Base-by-base conservation (phyloP, 108 stramenopile species). In the Stephanodiscus minutulus region DNA sequence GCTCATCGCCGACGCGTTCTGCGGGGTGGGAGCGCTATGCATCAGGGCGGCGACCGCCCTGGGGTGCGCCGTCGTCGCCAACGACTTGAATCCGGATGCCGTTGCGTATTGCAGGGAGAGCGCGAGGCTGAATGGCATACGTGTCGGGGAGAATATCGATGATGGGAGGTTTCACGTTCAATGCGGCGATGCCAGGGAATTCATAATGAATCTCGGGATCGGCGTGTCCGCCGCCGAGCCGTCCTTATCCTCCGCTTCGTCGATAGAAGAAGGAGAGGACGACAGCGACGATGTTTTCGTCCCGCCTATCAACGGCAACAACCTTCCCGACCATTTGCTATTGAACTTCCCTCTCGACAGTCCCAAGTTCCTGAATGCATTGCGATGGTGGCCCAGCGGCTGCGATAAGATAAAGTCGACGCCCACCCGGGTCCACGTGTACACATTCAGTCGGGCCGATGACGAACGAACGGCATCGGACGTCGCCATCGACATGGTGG, bases 21-120 rank as follows among this genome's bases (percentile, higher is more conserved):
- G 93, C 47, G 99, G 99, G 15, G 96, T 97, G 1, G 99, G 99
- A 1, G 97, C 99, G 6, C 86, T 98, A 28, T 95, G 94, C 44
- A 61, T 98, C 9, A 85, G 95, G 21, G 64, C 96, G 8, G 87
- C 79, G 7, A 72, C 70, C 18, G 74, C 72, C 56, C 67, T 81
- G 53, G 70, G 81, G 54, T 63, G 79, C 81, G 24, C 48, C 1
- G 71, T 93, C 37, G 47, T 87, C 5, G 97, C 97, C 37, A 99
- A 98, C 79, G 98, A 99, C 68, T 87, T 88, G 88, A 96, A 96
- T 57, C 89, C 89, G 25, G 77, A 69, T 53, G 91, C 92, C 2
- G 79, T 92, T 8, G 70, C 82, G 24, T 87, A 78, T 59, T 79
- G 83, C 66, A 22, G 60, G 10, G 74, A 64, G 6, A 88, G 86